phyloP scores from a whole-genome alignment of 495 filamentous ascomycete genomes.

The Cladorrhinum samala region DNA sequence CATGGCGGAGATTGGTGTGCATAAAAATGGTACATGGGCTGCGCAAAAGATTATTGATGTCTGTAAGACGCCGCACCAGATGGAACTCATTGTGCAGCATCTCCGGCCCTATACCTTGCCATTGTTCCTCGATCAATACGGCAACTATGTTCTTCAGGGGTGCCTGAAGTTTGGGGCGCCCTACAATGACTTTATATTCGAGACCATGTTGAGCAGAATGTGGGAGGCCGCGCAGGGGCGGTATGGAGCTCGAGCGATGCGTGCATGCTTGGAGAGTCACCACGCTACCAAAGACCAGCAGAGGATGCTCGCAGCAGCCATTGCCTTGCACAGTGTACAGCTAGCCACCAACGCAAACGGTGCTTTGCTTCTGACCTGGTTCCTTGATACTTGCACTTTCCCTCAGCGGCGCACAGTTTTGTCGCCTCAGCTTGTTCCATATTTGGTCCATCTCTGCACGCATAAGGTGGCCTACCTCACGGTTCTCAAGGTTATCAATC shows the following conservation, averaged over 20 bases:
- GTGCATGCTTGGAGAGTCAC: slow-evolving; percentile 94
- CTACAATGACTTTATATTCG: slow-evolving; percentile 94
- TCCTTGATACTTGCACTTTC: slow-evolving; percentile 97
- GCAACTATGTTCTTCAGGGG: slow-evolving; percentile 96
- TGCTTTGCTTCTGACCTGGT: slow-evolving; percentile 91
- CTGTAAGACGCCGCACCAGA: slow-evolving; percentile 76
- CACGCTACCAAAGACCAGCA: slow-evolving; percentile 93
- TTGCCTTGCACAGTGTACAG: slow-evolving; percentile 93
- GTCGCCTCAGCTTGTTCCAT: slow-evolving; percentile 85
- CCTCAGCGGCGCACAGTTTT: slow-evolving; percentile 85
- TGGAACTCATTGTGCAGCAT: slow-evolving; percentile 74
- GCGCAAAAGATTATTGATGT: slow-evolving; percentile 99
- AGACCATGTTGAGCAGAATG: slow-evolving; percentile 90
- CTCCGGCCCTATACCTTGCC: slow-evolving; percentile 80
- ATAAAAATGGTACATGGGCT: slow-evolving; percentile 99
- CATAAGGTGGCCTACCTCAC: slow-evolving; percentile 98
- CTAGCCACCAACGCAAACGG: slow-evolving; percentile 95
- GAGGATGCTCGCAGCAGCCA: slow-evolving; percentile 86
- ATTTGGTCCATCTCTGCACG: slow-evolving; percentile 94
- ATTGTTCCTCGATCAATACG: slow-evolving; percentile 93
- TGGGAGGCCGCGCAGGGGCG: slow-evolving; percentile 92
- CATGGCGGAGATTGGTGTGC: slow-evolving; percentile 90
- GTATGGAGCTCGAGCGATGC: slow-evolving; percentile 92
- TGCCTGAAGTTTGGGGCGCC: slow-evolving; percentile 85
- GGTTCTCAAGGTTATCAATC: slow-evolving; percentile 97